These are phyloP conservation scores for Cytospora mali DNA, from an alignment of 2,329 filamentous ascomycete genomes.

Conservation along the genomic window DNA sequence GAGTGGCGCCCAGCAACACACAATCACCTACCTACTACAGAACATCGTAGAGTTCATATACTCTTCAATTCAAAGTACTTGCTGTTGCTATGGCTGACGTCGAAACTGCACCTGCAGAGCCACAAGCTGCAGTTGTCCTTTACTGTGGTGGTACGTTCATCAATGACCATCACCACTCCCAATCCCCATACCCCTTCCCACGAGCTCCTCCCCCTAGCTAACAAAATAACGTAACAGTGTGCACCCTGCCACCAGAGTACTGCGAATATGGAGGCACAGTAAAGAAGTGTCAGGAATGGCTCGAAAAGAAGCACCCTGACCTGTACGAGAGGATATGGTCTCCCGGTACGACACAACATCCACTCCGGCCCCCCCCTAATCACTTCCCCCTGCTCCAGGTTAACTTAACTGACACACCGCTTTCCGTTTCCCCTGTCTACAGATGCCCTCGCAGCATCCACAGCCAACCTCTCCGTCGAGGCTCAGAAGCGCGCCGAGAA, in stretches of 20 bases:
- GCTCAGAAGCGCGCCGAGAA: slow-evolving; percentile 94
- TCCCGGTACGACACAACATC: slow-evolving; percentile 58
- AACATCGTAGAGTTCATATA: not conserved
- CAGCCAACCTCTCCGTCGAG: slow-evolving; percentile 83
- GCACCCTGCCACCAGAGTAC: slow-evolving; percentile 75
- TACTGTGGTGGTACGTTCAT: slow-evolving; percentile 61
- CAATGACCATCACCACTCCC: slow-evolving; percentile 20
- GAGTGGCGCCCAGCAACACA: not conserved
- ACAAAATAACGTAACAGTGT: slow-evolving; percentile 50
- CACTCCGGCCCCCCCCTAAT: slow-evolving; percentile 11
- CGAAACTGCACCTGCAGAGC: slow-evolving; percentile 48
- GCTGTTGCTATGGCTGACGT: slow-evolving; percentile 55
- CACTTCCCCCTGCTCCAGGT: slow-evolving; percentile 2
- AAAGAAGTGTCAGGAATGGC: slow-evolving; percentile 97
- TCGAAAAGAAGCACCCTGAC: slow-evolving; percentile 71
- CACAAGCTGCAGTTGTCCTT: slow-evolving; percentile 53
- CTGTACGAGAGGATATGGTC: slow-evolving; percentile 85
- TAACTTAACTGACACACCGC: slow-evolving; percentile 15
- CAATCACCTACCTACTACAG: not conserved
- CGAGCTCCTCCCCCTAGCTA: slow-evolving; percentile 24
- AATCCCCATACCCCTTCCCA: slow-evolving; percentile 17
- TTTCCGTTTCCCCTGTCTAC: slow-evolving; percentile 17
- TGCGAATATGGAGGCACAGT: slow-evolving; percentile 97
- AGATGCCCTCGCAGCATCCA: slow-evolving; percentile 83
- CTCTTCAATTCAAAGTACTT: not conserved